A percentile compares a stretch with the other conserved stretches of the same genome.
These are phyloP conservation scores for Russula sp. DNA, from an alignment of 768 basidiomycete species.

Conservation along the genomic window DNA sequence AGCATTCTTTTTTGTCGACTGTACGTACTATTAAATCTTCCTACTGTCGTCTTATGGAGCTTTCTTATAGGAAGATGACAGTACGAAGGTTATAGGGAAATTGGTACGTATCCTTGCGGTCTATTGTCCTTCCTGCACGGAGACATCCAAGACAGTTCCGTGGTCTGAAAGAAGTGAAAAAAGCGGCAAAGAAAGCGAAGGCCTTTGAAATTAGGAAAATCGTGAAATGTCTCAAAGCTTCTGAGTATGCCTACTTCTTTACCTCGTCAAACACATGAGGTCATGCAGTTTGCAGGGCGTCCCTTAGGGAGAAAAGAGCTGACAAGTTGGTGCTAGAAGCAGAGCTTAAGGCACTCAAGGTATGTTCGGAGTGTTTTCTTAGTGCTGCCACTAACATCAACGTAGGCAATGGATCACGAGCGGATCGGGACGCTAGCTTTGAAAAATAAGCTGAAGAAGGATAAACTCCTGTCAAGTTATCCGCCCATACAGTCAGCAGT, in stretches of 20 bases:
- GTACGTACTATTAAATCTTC: neutral
- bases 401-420: slow-evolving; percentile 57
- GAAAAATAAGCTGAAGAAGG: slow-evolving; percentile 69
- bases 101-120: slow-evolving; percentile 13
- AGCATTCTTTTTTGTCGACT: neutral
- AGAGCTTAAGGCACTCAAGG: slow-evolving; percentile 66
- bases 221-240: slow-evolving; percentile 75
- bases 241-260: slow-evolving; percentile 49
- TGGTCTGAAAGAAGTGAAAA: slow-evolving; percentile 65
- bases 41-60: neutral
- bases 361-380: slow-evolving; percentile 35
- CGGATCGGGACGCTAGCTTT: slow-evolving; percentile 63
- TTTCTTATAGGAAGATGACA: slow-evolving; percentile 18
- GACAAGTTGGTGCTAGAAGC: slow-evolving; percentile 50
- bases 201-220: slow-evolving; percentile 76
- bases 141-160: slow-evolving; percentile 55
- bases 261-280: neutral
- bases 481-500: slow-evolving; percentile 41
- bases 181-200: slow-evolving; percentile 78
- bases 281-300: slow-evolving; percentile 35
- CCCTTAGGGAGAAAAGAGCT: slow-evolving; percentile 39
- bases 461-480: slow-evolving; percentile 49
- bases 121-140: neutral
- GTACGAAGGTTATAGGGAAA: slow-evolving; percentile 13
- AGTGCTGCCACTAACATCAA: slow-evolving; percentile 9